Conservation (phyloP, 2,329 filamentous ascomycete genomes). For the Phaeophleospora eucalypticola region DNA sequence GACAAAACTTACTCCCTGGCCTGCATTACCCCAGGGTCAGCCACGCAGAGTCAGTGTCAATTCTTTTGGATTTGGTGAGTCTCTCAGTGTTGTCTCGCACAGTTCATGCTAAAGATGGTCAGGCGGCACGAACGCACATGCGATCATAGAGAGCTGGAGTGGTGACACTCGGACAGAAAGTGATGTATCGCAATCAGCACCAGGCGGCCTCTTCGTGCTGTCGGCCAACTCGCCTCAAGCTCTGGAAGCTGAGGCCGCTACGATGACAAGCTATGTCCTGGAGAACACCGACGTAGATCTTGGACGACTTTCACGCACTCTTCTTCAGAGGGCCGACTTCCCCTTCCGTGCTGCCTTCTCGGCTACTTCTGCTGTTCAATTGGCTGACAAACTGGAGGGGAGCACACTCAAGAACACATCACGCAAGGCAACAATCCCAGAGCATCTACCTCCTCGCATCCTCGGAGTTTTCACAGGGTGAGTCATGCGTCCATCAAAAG, state of each 20-base stretch:
- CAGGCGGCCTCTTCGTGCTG: background rate
- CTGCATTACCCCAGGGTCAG: constrained; percentile 14
- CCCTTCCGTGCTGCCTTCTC: background rate
- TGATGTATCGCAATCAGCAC: background rate
- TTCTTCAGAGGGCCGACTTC: constrained; percentile 35
- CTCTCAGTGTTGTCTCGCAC: constrained; percentile 2
- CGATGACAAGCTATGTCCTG: background rate
- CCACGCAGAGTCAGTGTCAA: constrained; percentile 19
- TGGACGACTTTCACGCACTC: constrained; percentile 33
- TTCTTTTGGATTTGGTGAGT: constrained; percentile 22
- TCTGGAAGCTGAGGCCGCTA: background rate
- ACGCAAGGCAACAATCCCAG: background rate
- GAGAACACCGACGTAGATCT: constrained; percentile 3
- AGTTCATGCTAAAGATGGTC: constrained; percentile 20
- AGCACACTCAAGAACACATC: background rate
- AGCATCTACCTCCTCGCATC: background rate
- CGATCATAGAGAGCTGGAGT: constrained; percentile 17
- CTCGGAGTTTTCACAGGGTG: constrained; percentile 1
- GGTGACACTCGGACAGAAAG: background rate
- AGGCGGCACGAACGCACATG: constrained; percentile 25
- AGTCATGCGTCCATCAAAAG: too few species aligned
- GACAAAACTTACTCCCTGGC: constrained; percentile 27
- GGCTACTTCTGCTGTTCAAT: background rate
- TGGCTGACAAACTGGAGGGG: background rate
- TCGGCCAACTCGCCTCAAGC: background rate